Evolutionary conservation across 2,329 filamentous ascomycete genomes (phyloP).

Genomic region (Exophiala xenobiotica): DNA sequence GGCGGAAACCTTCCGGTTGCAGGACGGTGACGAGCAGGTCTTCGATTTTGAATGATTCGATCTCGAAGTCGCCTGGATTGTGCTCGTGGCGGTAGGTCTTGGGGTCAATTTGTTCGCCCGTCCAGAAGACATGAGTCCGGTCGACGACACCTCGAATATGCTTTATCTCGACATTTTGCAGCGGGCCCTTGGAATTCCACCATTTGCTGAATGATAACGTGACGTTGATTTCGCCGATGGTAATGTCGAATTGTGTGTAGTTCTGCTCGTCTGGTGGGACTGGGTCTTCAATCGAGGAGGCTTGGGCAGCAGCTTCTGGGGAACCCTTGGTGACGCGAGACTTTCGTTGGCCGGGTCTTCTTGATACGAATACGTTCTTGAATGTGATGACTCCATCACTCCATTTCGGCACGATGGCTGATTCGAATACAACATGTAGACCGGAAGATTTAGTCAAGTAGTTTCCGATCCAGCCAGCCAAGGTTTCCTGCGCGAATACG

Average conservation of each 20-base stretch:
- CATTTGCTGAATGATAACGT: slow-evolving; percentile 97
- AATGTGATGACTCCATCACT: slow-evolving; percentile 93
- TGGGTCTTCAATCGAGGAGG: slow-evolving; percentile 65
- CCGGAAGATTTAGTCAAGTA: slow-evolving; percentile 93
- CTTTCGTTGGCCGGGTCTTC: slow-evolving; percentile 73
- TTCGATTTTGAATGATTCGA: slow-evolving; percentile 94
- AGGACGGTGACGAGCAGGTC: slow-evolving; percentile 89
- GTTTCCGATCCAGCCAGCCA: slow-evolving; percentile 90
- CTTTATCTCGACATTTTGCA: slow-evolving; percentile 90
- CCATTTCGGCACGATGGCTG: slow-evolving; percentile 96
- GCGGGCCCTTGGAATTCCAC: slow-evolving; percentile 93
- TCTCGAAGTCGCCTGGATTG: slow-evolving; percentile 89
- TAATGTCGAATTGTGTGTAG: slow-evolving; percentile 96
- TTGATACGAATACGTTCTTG: slow-evolving; percentile 92
- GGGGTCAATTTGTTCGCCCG: slow-evolving; percentile 70
- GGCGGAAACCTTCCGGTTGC: slow-evolving; percentile 86
- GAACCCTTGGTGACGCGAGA: slow-evolving; percentile 92
- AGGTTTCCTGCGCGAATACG: slow-evolving; percentile 92
- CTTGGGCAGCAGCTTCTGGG: slow-evolving; percentile 77
- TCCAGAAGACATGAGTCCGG: slow-evolving; percentile 76
- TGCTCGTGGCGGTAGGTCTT: slow-evolving; percentile 85
- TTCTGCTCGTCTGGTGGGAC: slow-evolving; percentile 74
- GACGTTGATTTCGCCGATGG: slow-evolving; percentile 92
- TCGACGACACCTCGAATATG: slow-evolving; percentile 92
- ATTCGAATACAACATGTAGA: slow-evolving; percentile 93